Evolutionary conservation across 2,329 filamentous ascomycete species (phyloP), one percentile per base, ranked within the genome.

Genomic region (Cladosporium sp.): DNA sequence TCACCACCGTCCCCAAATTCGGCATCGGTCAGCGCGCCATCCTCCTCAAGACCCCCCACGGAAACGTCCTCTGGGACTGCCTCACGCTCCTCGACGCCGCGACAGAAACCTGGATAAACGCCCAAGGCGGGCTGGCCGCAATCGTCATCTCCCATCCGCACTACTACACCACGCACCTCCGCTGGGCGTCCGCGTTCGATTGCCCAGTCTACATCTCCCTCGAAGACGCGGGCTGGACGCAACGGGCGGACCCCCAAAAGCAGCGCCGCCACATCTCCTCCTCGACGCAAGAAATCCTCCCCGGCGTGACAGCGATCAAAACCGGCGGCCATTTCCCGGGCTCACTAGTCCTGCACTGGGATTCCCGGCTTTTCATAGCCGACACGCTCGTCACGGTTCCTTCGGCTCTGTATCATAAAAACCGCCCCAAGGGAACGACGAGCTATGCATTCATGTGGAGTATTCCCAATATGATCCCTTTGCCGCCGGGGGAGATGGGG

Each of bases 1-100:
- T 77, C 47, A 65, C 56, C 51, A 75, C 74, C 1, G 65, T 67
- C 33, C 71, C 71, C 4, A 72, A 72, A 43, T 55, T 90, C 53
- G 87, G 74, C 48, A 93, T 93, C 55, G 87, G 87, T 1, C 84
- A 93, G 67, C 78, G 88, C 27, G 83, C 83, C 16, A 76, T 90
- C 40, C 71, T 94, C 2, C 70, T 92, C 11, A 73, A 76, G 43
- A 88, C 85, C 0, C 72, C 78, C 0, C 52, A 67, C 0, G 86
- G 87, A 0, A 91, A 91, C 63, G 67, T 93, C 1, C 77, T 93
- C 1, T 94, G 88, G 88, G 88, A 93, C 67, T 82, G 85, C 54
- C 72, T 93, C 50, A 78, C 86, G 0, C 80, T 82, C 55, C 70
- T 93, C 3, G 85, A 91, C 62, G 68, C 76, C 1, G 75, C 75